phyloP scores from a whole-genome alignment of 352 stramenopile genomes.

The Halophytophthora batemanensis region DNA sequence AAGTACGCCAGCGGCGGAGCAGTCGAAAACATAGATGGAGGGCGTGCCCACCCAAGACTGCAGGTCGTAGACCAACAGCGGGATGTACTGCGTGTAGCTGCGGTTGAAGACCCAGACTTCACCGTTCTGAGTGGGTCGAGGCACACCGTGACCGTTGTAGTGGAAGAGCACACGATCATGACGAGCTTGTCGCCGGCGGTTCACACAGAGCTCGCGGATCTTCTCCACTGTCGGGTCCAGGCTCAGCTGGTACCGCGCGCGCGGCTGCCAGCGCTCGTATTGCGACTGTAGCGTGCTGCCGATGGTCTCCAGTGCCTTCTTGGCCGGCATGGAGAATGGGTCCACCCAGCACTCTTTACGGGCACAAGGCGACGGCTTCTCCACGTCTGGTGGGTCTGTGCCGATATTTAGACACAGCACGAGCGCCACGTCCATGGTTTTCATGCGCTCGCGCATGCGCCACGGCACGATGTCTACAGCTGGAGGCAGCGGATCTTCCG shows the following conservation, averaged over 20 bases:
- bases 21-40: conserved; percentile 98
- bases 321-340: conserved; percentile 90
- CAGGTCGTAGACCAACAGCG: conserved; percentile 95
- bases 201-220: conserved; percentile 92
- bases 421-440: conserved; percentile 93
- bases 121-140: conserved; percentile 94
- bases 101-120: conserved; percentile 99
- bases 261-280: conserved; percentile 95
- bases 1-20: conserved; percentile 93
- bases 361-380: conserved; percentile 95
- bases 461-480: conserved; percentile 65
- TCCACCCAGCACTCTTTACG: conserved; percentile 99
- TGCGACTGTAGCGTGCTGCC: conserved; percentile 93
- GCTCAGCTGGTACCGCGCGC: conserved; percentile 91
- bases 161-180: conserved; percentile 97
- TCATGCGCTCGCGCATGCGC: conserved; percentile 87
- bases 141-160: conserved; percentile 99
- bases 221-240: conserved; percentile 98
- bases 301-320: conserved; percentile 96
- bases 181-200: conserved; percentile 90
- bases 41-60: conserved; percentile 92
- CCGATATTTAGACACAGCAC: conserved; percentile 98
- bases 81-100: conserved; percentile 99
- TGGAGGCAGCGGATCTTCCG: conserved; percentile 17
- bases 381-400: conserved; percentile 97